Conservation (phyloP, 2,329 filamentous ascomycete species). For the Ophiosphaerella narmari region DNA sequence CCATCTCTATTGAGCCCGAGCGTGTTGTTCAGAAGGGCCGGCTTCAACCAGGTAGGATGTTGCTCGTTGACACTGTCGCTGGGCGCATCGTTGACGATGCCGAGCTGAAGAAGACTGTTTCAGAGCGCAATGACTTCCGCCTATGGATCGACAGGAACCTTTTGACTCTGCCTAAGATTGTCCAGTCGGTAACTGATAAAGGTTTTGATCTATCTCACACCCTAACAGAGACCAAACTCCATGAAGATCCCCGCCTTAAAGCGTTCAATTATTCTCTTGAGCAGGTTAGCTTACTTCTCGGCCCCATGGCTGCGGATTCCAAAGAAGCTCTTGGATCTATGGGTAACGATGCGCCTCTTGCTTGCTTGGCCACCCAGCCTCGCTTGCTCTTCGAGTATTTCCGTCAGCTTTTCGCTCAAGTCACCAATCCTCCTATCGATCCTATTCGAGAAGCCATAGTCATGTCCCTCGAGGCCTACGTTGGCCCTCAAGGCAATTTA, state of each 20-base stretch:
- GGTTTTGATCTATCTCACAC: constrained; percentile 68
- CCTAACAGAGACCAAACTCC: constrained; percentile 71
- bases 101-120: constrained; percentile 86
- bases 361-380: constrained; percentile 86
- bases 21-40: constrained; percentile 89
- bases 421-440: constrained; percentile 97
- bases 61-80: constrained; percentile 87
- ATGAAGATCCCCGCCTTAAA: constrained; percentile 81
- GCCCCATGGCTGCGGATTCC: constrained; percentile 94
- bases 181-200: constrained; percentile 64
- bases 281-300: constrained; percentile 88
- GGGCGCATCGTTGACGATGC: constrained; percentile 93
- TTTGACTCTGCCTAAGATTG: constrained; percentile 76
- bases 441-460: constrained; percentile 96
- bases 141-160: constrained; percentile 86
- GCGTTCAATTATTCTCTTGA: constrained; percentile 95
- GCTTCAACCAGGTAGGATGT: constrained; percentile 92
- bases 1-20: constrained; percentile 89
- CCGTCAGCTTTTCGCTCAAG: constrained; percentile 95
- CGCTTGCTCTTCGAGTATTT: constrained; percentile 95
- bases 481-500: constrained; percentile 93
- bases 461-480: constrained; percentile 96
- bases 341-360: constrained; percentile 94
- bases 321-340: constrained; percentile 97
- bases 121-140: constrained; percentile 85